Percentiles rank a stretch among this genome's conserved stretches.
Conservation (phyloP, 1,284 basidiomycete species). For the Mycena sp. region DNA sequence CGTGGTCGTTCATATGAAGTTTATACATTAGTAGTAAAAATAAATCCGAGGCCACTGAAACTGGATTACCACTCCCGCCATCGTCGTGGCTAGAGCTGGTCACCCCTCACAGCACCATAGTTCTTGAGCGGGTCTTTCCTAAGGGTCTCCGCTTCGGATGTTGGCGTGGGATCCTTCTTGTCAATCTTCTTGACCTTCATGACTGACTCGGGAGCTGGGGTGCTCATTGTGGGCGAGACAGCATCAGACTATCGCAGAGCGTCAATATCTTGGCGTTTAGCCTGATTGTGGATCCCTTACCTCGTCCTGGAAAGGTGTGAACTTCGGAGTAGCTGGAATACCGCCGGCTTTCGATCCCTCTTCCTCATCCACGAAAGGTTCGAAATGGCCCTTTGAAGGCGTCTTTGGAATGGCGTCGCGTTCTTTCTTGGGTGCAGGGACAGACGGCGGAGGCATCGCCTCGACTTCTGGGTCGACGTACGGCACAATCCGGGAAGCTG, state of each 20-base stretch:
- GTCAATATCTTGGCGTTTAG: slow-evolving; percentile 30
- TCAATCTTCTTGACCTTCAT: slow-evolving; percentile 65
- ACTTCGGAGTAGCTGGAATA: slow-evolving; percentile 60
- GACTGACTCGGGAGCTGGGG: slow-evolving; percentile 55
- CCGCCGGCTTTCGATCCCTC: slow-evolving; percentile 28
- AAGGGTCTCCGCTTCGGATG: slow-evolving; percentile 76
- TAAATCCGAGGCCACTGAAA: slow-evolving; percentile 13
- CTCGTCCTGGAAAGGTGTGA: slow-evolving; percentile 76
- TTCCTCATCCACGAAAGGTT: slow-evolving; percentile 51
- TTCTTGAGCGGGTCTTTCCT: slow-evolving; percentile 83
- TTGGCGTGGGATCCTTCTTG: slow-evolving; percentile 47
- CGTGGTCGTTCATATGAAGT: slow-evolving; percentile 35
- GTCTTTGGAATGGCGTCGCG: slow-evolving; percentile 43
- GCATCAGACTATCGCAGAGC: slow-evolving; percentile 34
- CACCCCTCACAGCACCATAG: slow-evolving; percentile 47
- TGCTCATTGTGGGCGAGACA: slow-evolving; percentile 20
- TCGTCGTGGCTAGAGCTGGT: slow-evolving; percentile 4
- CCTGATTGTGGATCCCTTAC: slow-evolving; percentile 47
- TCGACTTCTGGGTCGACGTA: slow-evolving; percentile 61
- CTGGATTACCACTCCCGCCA: not conserved
- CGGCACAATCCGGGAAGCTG: slow-evolving; percentile 46
- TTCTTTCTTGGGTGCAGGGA: slow-evolving; percentile 38
- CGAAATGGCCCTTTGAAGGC: slow-evolving; percentile 43
- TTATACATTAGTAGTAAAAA: slow-evolving; percentile 22
- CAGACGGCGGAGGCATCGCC: slow-evolving; percentile 48